phyloP scores from a whole-genome alignment of 768 basidiomycete species.

The Xerocomus potaroensis region DNA sequence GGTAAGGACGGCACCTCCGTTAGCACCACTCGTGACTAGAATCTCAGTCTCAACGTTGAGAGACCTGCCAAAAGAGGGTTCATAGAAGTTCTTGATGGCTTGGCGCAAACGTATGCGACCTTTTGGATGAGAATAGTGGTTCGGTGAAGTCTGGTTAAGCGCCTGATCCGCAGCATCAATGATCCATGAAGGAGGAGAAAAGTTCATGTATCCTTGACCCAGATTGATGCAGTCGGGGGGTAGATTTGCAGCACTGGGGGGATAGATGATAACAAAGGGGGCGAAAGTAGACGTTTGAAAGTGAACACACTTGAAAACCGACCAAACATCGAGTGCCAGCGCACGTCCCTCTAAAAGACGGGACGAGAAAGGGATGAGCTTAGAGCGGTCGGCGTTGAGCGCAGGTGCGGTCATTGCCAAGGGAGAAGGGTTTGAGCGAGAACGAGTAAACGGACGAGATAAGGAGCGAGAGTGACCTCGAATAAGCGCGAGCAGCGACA shows the following conservation, averaged over 20 bases:
- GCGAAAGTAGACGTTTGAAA: background rate
- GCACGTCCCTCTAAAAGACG: constrained; percentile 74
- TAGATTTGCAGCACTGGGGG: constrained; percentile 72
- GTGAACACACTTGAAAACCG: constrained; percentile 69
- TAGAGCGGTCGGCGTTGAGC: constrained; percentile 35
- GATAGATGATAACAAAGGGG: constrained; percentile 3
- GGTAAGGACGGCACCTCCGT: constrained; percentile 63
- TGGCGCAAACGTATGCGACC: constrained; percentile 84
- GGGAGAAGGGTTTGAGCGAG: constrained; percentile 1
- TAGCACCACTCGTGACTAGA: constrained; percentile 92
- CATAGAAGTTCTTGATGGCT: constrained; percentile 81
- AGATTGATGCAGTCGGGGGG: constrained; percentile 93
- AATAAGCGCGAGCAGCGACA: background rate
- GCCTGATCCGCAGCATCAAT: constrained; percentile 69
- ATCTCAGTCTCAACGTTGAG: constrained; percentile 87
- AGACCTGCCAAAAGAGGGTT: constrained; percentile 58
- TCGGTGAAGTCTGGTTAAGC: constrained; percentile 53
- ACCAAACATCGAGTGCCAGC: constrained; percentile 83
- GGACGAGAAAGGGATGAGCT: constrained; percentile 64
- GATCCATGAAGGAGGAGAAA: constrained; percentile 78
- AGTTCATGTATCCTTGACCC: constrained; percentile 95
- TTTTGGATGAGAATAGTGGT: constrained; percentile 90
- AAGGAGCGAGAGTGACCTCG: background rate
- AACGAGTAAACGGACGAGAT: background rate
- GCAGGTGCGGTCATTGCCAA: background rate